Conservation (phyloP, 1,139 yeast species). For the Tardiomyces blankii region DNA sequence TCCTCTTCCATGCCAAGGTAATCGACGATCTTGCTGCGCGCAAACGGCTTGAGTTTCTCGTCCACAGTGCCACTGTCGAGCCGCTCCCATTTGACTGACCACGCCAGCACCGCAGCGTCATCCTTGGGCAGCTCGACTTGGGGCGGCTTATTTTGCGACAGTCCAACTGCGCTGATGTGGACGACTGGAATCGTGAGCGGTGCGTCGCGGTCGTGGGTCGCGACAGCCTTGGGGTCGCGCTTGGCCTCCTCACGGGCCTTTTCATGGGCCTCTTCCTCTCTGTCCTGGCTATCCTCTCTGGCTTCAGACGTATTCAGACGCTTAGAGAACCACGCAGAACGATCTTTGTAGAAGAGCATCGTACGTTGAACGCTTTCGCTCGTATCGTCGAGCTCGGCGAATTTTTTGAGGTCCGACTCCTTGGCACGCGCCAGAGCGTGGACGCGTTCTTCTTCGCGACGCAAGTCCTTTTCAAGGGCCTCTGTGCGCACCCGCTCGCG, state of each 20-base stretch:
- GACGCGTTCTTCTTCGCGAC: constrained; percentile 11
- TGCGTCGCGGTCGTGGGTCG: not conserved
- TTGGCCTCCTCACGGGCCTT: constrained; percentile 2
- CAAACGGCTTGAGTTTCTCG: constrained; percentile 16
- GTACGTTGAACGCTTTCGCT: constrained; percentile 10
- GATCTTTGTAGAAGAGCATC: constrained; percentile 23
- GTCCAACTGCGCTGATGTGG: not conserved
- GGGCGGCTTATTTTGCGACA: not conserved
- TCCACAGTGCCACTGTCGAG: constrained; percentile 16
- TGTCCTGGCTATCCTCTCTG: constrained; percentile 20
- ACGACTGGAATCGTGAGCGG: too few species aligned
- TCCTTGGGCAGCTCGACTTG: constrained; percentile 12
- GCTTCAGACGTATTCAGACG: constrained; percentile 19
- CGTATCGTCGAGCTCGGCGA: constrained; percentile 16
- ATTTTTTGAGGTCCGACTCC: constrained; percentile 12
- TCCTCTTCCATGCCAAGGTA: constrained; percentile 27
- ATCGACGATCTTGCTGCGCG: constrained; percentile 21
- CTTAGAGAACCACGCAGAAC: constrained; percentile 23
- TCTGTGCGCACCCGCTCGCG: constrained; percentile 15
- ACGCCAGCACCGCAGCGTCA: constrained; percentile 13
- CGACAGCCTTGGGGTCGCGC: not conserved
- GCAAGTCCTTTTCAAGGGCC: constrained; percentile 15
- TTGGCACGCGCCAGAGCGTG: constrained; percentile 10
- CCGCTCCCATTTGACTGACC: constrained; percentile 20
- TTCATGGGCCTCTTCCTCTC: constrained; percentile 15